These are phyloP conservation scores for Nicotiana otophora DNA, from an alignment of 257 asterid species.

Conservation along the genomic window DNA sequence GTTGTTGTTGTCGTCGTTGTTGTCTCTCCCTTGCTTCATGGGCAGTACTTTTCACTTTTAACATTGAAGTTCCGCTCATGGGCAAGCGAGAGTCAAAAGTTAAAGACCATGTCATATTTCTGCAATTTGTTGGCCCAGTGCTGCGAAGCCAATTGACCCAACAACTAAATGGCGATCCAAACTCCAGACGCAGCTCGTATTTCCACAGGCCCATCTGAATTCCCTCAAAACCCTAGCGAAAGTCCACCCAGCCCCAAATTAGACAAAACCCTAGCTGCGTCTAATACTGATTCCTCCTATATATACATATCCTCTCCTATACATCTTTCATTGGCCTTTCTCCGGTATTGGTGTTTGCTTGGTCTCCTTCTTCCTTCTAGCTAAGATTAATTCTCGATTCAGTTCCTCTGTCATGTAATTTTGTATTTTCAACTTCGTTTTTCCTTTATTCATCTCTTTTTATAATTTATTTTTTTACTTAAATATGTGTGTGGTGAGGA, in stretches of 20 bases:
- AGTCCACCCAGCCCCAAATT: background rate
- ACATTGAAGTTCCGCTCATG: too few relatives aligned
- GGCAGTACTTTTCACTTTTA: too few relatives aligned
- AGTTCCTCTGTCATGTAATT: background rate
- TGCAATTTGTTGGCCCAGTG: background rate
- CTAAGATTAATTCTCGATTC: background rate
- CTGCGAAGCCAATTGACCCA: background rate
- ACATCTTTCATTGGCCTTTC: background rate
- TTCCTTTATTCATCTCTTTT: background rate
- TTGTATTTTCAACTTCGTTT: background rate
- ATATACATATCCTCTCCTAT: background rate
- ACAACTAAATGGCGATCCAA: background rate
- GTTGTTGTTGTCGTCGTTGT: too few relatives aligned
- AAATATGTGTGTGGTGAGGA: slow-evolving; percentile 26
- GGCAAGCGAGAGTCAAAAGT: too few relatives aligned
- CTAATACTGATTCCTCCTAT: background rate
- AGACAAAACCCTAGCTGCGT: slow-evolving; percentile 12
- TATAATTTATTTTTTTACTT: background rate
- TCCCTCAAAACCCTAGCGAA: background rate
- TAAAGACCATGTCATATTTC: too few relatives aligned
- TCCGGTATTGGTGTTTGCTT: background rate
- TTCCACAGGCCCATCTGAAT: background rate
- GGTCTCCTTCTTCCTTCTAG: background rate
- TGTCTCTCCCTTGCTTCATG: too few relatives aligned
- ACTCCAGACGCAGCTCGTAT: background rate